Base-by-base conservation (phyloP, 2,329 filamentous ascomycete species). In the Thermomyces lanuginosus region DNA sequence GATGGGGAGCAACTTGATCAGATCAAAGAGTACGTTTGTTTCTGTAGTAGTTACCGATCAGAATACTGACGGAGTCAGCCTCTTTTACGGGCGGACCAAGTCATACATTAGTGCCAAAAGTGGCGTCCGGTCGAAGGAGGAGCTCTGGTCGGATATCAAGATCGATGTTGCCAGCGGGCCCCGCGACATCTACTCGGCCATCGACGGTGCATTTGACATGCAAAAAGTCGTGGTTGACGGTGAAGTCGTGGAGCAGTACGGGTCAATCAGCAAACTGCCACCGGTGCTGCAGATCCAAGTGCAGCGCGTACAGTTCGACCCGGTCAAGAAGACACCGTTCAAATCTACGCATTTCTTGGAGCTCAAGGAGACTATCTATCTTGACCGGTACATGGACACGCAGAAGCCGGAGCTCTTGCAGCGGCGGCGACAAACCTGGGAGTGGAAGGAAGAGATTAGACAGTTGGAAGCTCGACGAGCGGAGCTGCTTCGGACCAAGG, bases 261-360 rank as follows among this genome's bases (percentile, higher is more conserved):
- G 72, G 5, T 75, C 78, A 1, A 79, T 92, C 35, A 69, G 69
- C 35, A 63, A 64, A n/a, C 59, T 84, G 7, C 83, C 89, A 1
- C 83, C 84, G 0, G 69, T 98, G 16, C 60, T 95, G 10, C 84
- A 93, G 42, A 72, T 98, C 22, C 78, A 83, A 37, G 80, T 98
- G 16, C 82, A 92, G 45, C 73, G 89, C 4, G 75, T 79, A 3
- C 73, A 76, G 32, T 81, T 72, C 26, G 74, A 81, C 36, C 64
- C 66, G 5, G 64, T 64, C 22, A 62, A 58, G 29, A 65, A 64
- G 30, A 58, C 59, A 12, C 63, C 69, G 2, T 67, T 61, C 43
- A 92, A 92, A 45, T 82, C 83, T 15, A 72, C 71, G 28, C 73
- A 83, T 34, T 71, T 79, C 7, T 68, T 98, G 8, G 64, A 71